These are phyloP conservation scores for Darksidea phi DNA, from an alignment of 495 filamentous ascomycete species.

Conservation along the genomic window DNA sequence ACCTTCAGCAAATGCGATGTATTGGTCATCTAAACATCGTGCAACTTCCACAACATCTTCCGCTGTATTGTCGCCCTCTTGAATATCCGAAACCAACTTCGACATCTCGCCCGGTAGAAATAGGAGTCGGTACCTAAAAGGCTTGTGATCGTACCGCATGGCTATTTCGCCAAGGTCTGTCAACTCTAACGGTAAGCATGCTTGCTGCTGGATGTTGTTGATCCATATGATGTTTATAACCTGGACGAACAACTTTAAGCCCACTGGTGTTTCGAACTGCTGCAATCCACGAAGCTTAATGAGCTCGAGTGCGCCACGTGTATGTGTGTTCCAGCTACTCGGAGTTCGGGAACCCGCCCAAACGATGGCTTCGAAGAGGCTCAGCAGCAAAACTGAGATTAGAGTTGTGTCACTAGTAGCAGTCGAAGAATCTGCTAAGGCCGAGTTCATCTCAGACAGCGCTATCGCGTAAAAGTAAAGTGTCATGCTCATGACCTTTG, in stretches of 20 bases:
- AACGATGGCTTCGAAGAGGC: neutral
- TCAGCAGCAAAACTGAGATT: neutral
- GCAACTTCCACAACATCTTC: too few relatives aligned
- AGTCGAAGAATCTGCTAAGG: neutral
- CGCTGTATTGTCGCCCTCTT: too few relatives aligned
- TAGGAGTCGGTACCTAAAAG: too few relatives aligned
- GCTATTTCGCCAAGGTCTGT: neutral
- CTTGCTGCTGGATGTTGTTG: neutral
- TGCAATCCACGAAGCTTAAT: conserved; percentile 1
- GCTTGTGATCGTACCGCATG: neutral
- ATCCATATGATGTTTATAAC: conserved; percentile 4
- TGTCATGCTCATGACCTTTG: neutral
- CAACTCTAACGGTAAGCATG: neutral
- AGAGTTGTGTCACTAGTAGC: neutral
- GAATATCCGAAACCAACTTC: too few relatives aligned
- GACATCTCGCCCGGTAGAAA: too few relatives aligned
- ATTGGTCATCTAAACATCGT: too few relatives aligned
- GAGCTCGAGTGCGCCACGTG: conserved; percentile 5
- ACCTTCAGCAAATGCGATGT: too few relatives aligned
- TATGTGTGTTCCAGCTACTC: conserved; percentile 10
- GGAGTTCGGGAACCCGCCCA: neutral
- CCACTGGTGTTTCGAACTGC: neutral
- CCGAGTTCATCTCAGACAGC: neutral
- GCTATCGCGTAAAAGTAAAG: neutral
- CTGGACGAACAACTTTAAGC: conserved; percentile 3